A percentile compares a stretch with the other conserved stretches of the same genome.
These are phyloP conservation scores for Blastomyces emzantsi DNA, from an alignment of 2,329 filamentous ascomycete species.

Conservation along the genomic window DNA sequence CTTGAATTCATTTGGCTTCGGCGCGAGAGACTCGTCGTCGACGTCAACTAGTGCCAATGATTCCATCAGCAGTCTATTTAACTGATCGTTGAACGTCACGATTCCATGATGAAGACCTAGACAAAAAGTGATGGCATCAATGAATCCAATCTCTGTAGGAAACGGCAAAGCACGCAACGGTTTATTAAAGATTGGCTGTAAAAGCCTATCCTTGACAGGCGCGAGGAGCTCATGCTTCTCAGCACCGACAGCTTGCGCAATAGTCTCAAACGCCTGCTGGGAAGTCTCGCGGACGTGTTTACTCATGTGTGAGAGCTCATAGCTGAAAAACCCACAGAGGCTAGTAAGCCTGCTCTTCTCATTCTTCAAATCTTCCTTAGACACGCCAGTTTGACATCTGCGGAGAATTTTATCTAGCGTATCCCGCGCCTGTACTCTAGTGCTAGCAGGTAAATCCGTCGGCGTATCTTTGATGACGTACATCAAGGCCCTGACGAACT, in stretches of 20 bases:
- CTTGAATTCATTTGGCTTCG: constrained; percentile 88
- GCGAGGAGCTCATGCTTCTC: constrained; percentile 82
- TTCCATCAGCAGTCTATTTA: constrained; percentile 86
- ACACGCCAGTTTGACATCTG: constrained; percentile 67
- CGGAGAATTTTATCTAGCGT: constrained; percentile 72
- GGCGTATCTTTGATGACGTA: constrained; percentile 99
- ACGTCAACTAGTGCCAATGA: constrained; percentile 90
- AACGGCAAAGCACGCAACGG: constrained; percentile 88
- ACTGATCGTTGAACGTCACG: constrained; percentile 80
- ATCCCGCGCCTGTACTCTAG: constrained; percentile 69
- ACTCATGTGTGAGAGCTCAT: constrained; percentile 91
- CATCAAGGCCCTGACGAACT: constrained; percentile 83
- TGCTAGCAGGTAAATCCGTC: constrained; percentile 82
- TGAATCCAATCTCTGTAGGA: constrained; percentile 91
- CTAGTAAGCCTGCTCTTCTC: constrained; percentile 59
- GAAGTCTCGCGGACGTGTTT: constrained; percentile 85
- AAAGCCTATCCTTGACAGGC: constrained; percentile 78
- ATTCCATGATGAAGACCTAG: constrained; percentile 82
- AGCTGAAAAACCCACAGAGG: constrained; percentile 76
- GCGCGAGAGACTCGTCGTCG: constrained; percentile 80
- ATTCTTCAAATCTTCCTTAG: constrained; percentile 67
- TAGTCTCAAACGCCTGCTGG: constrained; percentile 67
- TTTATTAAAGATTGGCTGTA: constrained; percentile 93
- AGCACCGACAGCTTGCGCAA: constrained; percentile 67
- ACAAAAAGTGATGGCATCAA: constrained; percentile 95